Base-by-base conservation (phyloP, 73 alveolate genomes). In the Paramecium biaurelia region DNA sequence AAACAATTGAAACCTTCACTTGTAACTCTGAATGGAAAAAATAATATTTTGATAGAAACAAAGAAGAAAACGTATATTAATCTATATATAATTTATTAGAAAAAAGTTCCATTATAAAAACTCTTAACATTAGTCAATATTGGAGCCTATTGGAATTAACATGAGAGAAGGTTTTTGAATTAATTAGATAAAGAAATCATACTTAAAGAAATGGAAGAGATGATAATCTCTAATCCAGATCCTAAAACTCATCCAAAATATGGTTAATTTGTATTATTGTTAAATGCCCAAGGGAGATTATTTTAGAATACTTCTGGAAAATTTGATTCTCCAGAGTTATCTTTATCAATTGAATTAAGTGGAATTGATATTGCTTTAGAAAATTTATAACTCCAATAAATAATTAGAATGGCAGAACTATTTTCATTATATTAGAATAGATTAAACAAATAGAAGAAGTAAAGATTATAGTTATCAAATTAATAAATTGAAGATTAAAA, bases 61-160 rank as follows among this genome's bases (percentile, higher is more conserved):
- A 74, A 74, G 88, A 74, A 38, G 88, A 74, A 38, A 38, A 38
- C 47, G 47, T 38, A 38, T 38, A 38, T 10, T 38, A 53, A 18
- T 18, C 28, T n/a, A 79, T 41, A 14, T 14, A 43, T 12, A 23
- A 53, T 43, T 18, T 30, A 10, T 26, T 79, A 79, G 90, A 79
- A 79, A 79, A 79, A 79, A 79, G 90, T 79, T 1, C 90, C 90
- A 23, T 18, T 79, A 26, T 11, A 79, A 63, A 79, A 79, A 45
- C 47, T 79, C 7, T 41, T 79, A 20, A n/a, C 18, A 24, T 43
- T 79, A 2, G 21, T 18, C 1, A 79, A 79, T 10, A 47, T 79
- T 10, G 90, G 90, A 18, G 90, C 90, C 4, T 79, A 79, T 45
- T 79, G 90, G 90, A 79, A 42, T 38, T 34, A 79, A 24, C 7